Base-by-base conservation (phyloP, 2,329 filamentous ascomycete genomes). In the Annulohypoxylon truncatum region DNA sequence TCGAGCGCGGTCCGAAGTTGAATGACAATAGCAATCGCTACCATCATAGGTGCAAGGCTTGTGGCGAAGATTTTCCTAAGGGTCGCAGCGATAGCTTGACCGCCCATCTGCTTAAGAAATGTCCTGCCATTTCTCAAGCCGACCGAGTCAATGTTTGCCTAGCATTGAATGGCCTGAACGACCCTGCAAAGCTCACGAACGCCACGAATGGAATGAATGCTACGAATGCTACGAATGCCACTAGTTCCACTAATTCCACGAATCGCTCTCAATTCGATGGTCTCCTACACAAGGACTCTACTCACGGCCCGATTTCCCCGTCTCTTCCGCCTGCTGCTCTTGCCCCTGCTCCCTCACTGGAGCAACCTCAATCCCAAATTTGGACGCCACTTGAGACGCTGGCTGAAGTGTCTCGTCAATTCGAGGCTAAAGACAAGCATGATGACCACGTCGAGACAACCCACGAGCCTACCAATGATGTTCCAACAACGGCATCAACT, bases 21-120 rank as follows among this genome's bases (percentile, higher is more conserved):
- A 89, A 91, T 76, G 93, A 97, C 81, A 91, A 92, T 70, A 96
- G 92, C 82, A 97, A 97, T 79, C 89, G 94, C 63, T 97, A 97
- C 77, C 90, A 93, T 73, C 93, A 97, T 77, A 96, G 92, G 10
- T 97, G 94, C 87, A 95, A 92, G 79, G 86, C 89, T 71, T 97
- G 93, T 78, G 93, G 93, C 71, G 92, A 96, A 79, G 91, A 92
- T 78, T 97, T 97, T 69, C 92, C 93, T 68, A 97, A 97, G 77
- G 94, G 94, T 66, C 89, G 94, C 67, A 91, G 93, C 74, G 94
- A 97, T 75, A 92, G 89, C 73, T 81, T 97, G 66, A 91, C 89
- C 44, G 90, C 86, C 67, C 94, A 97, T 76, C 85, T 97, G 60
- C 90, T 92, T 56, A 96, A 94, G 78, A 93, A 92, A 83, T 97